Percentiles rank a stretch among this genome's conserved stretches.
Conservation (phyloP, 208 protist species). For the Trypanosoma platydactyli region DNA sequence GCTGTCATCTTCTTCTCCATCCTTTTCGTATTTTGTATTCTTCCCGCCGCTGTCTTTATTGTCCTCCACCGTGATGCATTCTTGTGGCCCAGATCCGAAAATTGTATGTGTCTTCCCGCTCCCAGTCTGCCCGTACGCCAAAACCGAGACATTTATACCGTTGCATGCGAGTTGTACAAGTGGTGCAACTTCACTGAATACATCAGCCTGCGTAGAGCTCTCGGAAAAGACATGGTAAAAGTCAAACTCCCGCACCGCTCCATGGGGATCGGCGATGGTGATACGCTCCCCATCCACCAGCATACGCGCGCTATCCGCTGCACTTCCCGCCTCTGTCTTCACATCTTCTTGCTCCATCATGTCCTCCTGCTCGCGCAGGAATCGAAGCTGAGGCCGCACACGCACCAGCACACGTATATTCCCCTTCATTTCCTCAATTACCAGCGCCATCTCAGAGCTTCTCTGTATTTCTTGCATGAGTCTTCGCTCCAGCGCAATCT, state of each 20-base stretch:
- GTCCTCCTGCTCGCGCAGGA: neutral
- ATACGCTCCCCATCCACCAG: slow-evolving; percentile 2
- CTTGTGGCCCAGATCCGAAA: slow-evolving; percentile 28
- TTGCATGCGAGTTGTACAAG: slow-evolving; percentile 43
- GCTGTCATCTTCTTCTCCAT: neutral
- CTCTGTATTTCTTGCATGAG: slow-evolving; percentile 6
- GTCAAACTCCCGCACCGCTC: slow-evolving; percentile 8
- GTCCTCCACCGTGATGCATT: neutral
- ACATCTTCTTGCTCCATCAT: neutral
- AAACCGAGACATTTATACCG: slow-evolving; percentile 51
- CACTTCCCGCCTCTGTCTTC: neutral
- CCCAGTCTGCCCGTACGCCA: slow-evolving; percentile 69
- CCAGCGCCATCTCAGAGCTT: slow-evolving; percentile 6
- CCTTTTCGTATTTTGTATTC: slow-evolving; percentile 1
- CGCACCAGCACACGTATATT: slow-evolving; percentile 27
- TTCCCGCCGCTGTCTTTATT: neutral
- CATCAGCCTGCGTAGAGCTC: slow-evolving; percentile 29
- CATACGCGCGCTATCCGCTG: slow-evolving; percentile 3
- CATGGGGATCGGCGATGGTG: slow-evolving; percentile 8
- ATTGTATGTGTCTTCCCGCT: slow-evolving; percentile 79
- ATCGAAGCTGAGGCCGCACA: slow-evolving; percentile 20
- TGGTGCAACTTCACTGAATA: slow-evolving; percentile 41
- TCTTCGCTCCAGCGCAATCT: slow-evolving; percentile 8
- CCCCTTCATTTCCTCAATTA: slow-evolving; percentile 29
- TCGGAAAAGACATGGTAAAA: slow-evolving; percentile 29